Evolutionary conservation across 2,329 filamentous ascomycete species (phyloP).

Genomic region (Colletotrichum sidae): DNA sequence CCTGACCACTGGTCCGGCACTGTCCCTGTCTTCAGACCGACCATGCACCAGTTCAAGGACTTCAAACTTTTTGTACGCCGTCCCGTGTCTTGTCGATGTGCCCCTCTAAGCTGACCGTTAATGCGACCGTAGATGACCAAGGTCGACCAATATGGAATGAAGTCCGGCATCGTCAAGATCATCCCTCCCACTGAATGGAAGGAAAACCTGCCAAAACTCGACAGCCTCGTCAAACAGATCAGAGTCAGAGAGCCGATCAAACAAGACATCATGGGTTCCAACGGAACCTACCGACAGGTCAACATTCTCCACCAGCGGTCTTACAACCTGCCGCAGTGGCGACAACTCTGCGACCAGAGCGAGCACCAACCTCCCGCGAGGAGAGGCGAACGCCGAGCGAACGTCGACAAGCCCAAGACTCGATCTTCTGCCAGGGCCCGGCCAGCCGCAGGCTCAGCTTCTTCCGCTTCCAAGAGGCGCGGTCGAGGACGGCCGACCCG

Average conservation of each 20-base stretch:
- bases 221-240: constrained; percentile 90
- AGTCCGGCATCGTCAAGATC: constrained; percentile 95
- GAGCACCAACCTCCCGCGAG: constrained; percentile 95
- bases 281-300: constrained; percentile 95
- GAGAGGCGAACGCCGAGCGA: constrained; percentile 82
- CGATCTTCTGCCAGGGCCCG: constrained; percentile 50
- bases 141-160: constrained; percentile 95
- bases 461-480: constrained; percentile 52
- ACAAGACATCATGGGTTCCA: constrained; percentile 96
- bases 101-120: constrained; percentile 43
- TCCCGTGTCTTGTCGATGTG: constrained; percentile 12
- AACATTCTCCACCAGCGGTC: constrained; percentile 96
- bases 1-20: constrained; percentile 92
- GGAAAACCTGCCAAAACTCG: constrained; percentile 79
- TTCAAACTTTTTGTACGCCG: constrained; percentile 87
- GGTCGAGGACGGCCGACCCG: constrained; percentile 54
- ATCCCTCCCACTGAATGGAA: constrained; percentile 95
- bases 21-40: constrained; percentile 94
- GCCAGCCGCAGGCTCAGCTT: constrained; percentile 38
- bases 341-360: constrained; percentile 90
- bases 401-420: constrained; percentile 64
- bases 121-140: constrained; percentile 71
- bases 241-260: constrained; percentile 97
- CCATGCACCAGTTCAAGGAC: constrained; percentile 93
- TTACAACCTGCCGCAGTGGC: constrained; percentile 98